Percentiles rank a stretch among this genome's conserved stretches.
These are phyloP conservation scores for Picea mariana DNA, from an alignment of 83 land plant genomes.

Conservation along the genomic window DNA sequence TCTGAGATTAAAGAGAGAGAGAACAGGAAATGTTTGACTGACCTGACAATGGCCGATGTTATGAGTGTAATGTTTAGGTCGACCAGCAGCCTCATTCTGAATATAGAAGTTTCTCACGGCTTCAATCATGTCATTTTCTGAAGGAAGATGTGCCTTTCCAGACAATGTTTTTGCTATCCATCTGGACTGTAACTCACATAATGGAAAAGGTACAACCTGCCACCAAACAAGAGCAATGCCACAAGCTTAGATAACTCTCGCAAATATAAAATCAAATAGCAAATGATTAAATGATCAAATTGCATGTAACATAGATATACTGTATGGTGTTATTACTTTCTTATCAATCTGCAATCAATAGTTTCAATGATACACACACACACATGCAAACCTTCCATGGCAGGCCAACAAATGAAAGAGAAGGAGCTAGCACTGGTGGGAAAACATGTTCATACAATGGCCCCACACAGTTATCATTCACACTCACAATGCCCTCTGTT, in stretches of 20 bases:
- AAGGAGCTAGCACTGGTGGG: constrained; percentile 58
- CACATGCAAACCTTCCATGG: constrained; percentile 90
- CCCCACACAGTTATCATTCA: constrained; percentile 76
- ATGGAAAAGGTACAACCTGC: constrained; percentile 56
- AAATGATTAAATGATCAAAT: too few species aligned
- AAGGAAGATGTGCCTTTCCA: constrained; percentile 54
- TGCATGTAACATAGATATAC: too few species aligned
- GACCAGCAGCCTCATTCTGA: constrained; percentile 55
- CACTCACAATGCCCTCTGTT: constrained; percentile 66
- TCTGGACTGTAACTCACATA: constrained; percentile 76
- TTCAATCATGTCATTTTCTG: constrained; percentile 65
- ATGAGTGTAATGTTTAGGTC: constrained; percentile 61
- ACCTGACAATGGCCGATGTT: constrained; percentile 38
- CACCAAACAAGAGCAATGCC: too few species aligned
- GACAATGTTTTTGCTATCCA: constrained; percentile 76
- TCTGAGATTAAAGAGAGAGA: too few species aligned
- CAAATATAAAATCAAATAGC: too few species aligned
- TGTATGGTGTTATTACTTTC: too few species aligned
- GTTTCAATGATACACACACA: too few species aligned
- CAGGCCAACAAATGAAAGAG: constrained; percentile 81
- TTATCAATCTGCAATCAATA: too few species aligned
- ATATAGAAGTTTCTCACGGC: constrained; percentile 55
- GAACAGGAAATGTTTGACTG: too few species aligned
- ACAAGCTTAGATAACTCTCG: too few species aligned
- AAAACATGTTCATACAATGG: constrained; percentile 87